Conservation (phyloP, 352 stramenopile species). For the Phytopythium aichiense region DNA sequence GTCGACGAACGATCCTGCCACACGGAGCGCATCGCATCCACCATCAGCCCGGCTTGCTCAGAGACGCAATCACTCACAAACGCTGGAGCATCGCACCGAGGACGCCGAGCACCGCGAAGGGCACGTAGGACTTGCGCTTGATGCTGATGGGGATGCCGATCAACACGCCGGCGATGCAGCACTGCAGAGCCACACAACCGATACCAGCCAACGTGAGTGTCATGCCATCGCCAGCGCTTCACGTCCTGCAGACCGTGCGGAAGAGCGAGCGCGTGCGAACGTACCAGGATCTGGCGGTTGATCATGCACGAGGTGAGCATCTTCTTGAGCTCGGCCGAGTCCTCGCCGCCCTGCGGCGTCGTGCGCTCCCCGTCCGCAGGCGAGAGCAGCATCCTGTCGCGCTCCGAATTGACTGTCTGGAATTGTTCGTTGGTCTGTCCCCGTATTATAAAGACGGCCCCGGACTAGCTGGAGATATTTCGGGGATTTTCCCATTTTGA, state of each 20-base stretch:
- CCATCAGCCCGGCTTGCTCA: too few relatives aligned
- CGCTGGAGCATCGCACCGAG: slow-evolving; percentile 34
- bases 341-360: slow-evolving; percentile 58
- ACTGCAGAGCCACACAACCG: slow-evolving; percentile 23
- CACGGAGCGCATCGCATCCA: neutral
- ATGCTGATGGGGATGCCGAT: slow-evolving; percentile 84
- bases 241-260: too few relatives aligned
- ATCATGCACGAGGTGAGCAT: slow-evolving; percentile 87
- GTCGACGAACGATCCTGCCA: slow-evolving; percentile 75
- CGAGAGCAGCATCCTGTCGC: slow-evolving; percentile 47
- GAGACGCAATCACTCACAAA: too few relatives aligned
- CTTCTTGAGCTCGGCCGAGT: slow-evolving; percentile 68
- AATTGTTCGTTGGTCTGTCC: too few relatives aligned
- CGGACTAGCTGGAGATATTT: too few relatives aligned
- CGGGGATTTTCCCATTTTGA: too few relatives aligned
- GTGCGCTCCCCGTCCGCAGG: slow-evolving; percentile 33
- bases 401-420: too few relatives aligned
- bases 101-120: slow-evolving; percentile 72
- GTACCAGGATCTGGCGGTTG: slow-evolving; percentile 76
- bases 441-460: too few relatives aligned
- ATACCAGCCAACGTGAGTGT: neutral
- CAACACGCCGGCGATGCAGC: slow-evolving; percentile 72
- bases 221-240: too few relatives aligned
- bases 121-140: slow-evolving; percentile 71
- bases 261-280: slow-evolving; percentile 17